A percentile compares a stretch with the other conserved stretches of the same genome.
Evolutionary conservation across 495 filamentous ascomycete genomes (phyloP).

Genomic region (Chaetomidium leptoderma): DNA sequence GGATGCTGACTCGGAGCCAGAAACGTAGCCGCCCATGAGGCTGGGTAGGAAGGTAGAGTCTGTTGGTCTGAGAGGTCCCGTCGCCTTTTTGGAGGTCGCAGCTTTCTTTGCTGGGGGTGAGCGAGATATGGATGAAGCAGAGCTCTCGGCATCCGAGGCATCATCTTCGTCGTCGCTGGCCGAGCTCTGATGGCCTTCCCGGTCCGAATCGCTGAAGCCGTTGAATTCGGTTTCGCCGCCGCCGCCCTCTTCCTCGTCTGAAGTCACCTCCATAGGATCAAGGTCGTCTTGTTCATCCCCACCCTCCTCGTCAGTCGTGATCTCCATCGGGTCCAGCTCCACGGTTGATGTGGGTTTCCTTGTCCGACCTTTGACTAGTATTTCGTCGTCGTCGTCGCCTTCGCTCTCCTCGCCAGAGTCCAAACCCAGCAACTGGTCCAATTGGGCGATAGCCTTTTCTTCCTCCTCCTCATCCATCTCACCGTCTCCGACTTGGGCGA

Average conservation of each 20-base stretch:
- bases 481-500: not conserved
- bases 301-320: constrained; percentile 24
- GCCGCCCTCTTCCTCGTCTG: constrained; percentile 19
- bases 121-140: constrained; percentile 29
- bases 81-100: constrained; percentile 15
- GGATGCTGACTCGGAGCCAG: constrained; percentile 67
- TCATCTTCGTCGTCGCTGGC: constrained; percentile 15
- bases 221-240: constrained; percentile 19
- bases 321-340: constrained; percentile 27
- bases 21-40: constrained; percentile 87
- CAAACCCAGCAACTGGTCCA: constrained; percentile 21
- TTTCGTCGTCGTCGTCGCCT: constrained; percentile 14
- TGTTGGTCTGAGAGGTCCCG: constrained; percentile 22
- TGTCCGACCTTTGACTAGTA: constrained; percentile 12
- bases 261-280: constrained; percentile 20
- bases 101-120: constrained; percentile 41
- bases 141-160: constrained; percentile 26
- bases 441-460: constrained; percentile 19
- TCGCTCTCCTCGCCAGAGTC: constrained; percentile 18
- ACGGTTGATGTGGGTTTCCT: constrained; percentile 9
- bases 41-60: constrained; percentile 79
- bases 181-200: constrained; percentile 5
- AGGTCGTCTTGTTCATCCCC: constrained; percentile 13
- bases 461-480: constrained; percentile 16
- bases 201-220: constrained; percentile 15